Evolutionary conservation across 2,329 filamentous ascomycete genomes (phyloP), one percentile per base, ranked within the genome.

Genomic region (Colletotrichum phormii): DNA sequence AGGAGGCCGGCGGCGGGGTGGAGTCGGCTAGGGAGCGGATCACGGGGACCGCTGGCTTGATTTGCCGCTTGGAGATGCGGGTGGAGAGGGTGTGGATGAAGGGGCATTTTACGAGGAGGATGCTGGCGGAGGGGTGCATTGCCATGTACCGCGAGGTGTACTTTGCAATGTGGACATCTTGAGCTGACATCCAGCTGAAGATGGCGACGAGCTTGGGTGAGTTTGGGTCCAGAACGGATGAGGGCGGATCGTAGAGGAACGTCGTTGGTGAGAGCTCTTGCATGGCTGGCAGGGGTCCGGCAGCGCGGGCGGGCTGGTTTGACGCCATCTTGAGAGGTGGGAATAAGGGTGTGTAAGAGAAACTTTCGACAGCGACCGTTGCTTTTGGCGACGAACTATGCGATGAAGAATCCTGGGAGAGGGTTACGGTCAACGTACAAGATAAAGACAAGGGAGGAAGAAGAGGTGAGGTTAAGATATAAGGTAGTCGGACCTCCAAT

Each of bases 171-270:
- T 89, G 86, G 7, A 78, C 77, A 51, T 87, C 84, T n/a, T 78
- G 82, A 11, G 88, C 87, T 57, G 83, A 84, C 83, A 88, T 87
- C 88, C 88, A 89, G 8, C 83, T 80, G 46, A 84, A 82, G 46
- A 89, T 61, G 29, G 89, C 74, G 68, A 89, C 82, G 46, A 89
- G 82, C 65, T 84, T 84, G 13, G 88, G 87, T 11, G 82, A 77
- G 37, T 53, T 60, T 12, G 74, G 46, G 51, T 72, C 54, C 31
- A 37, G 60, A 6, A 54, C 26, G 1, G 58, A 55, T 1, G 76
- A 59, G 1, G 74, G 46, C 5, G 83, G 82, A 2, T 79, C 78
- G 73, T 82, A 82, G 75, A 84, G 78, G 62, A 82, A 80, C 15
- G 83, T 81, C 24, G 77, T 75, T 18, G 81, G 77, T n/a, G 81